phyloP scores from a whole-genome alignment of 768 basidiomycete species.

The Naganishia friedmannii region DNA sequence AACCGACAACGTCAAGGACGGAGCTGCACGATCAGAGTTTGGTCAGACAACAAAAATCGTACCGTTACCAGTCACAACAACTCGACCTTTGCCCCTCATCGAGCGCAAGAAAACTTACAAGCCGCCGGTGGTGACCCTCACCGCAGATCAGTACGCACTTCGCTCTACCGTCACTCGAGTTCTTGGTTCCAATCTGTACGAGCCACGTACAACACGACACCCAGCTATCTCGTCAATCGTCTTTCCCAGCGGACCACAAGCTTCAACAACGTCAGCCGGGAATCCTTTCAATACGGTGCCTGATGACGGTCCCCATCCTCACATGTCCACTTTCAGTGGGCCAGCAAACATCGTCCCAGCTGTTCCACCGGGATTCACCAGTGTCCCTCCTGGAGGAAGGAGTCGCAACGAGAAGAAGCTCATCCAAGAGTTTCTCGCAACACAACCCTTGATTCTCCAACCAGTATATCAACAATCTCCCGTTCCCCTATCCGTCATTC shows the following conservation, averaged over 20 bases:
- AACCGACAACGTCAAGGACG: background rate
- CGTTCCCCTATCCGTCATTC: background rate
- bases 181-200: background rate
- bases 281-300: background rate
- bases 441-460: background rate
- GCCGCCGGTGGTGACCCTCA: constrained; percentile 3
- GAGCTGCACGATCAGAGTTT: background rate
- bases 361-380: constrained; percentile 6
- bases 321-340: background rate
- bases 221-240: background rate
- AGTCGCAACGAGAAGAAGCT: constrained; percentile 1
- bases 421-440: background rate
- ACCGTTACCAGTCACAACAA: constrained; percentile 8
- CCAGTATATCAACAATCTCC: background rate
- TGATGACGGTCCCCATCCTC: background rate
- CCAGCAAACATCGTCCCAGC: no score
- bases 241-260: background rate
- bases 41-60: constrained; percentile 14
- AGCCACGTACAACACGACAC: background rate
- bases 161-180: background rate
- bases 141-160: constrained; percentile 6
- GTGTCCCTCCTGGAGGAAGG: constrained; percentile 9
- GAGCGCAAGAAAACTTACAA: background rate
- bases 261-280: background rate
- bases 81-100: constrained; percentile 9